Evolutionary conservation across 2,329 filamentous ascomycete species (phyloP), one percentile per base, ranked within the genome.

Genomic region (Metarhizium robertsii): DNA sequence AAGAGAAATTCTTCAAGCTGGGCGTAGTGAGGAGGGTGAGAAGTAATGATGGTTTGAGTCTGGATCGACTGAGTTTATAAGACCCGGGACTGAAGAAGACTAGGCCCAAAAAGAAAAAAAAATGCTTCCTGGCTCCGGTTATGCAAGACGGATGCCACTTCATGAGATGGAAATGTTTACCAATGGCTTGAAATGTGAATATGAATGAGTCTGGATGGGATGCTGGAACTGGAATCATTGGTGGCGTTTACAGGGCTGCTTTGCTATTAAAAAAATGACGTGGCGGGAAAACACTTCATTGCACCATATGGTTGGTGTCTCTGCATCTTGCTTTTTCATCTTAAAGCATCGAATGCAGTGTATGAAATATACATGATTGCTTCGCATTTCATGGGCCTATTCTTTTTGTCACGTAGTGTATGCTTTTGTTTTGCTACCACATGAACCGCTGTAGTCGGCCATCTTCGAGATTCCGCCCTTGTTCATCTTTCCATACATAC

Each of bases 1-100:
- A 92, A 65, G 88, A 92, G 67, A 81, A 82, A 64, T 91, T 90
- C 72, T 92, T 91, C 70, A 90, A 90, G 73, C 73, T 92, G 48
- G 87, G 87, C 47, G 87, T 92, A 60, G 83, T 92, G 51, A 81
- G 84, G 67, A 75, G 87, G 55, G 83, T 88, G 56, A 77, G 83
- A 65, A 92, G 88, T 68, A 84, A 86, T 54, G 88, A 91, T 66
- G 79, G 87, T 46, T 69, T 91, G 63, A 91, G 87, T 62, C 71
- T 90, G 56, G 88, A 92, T 71, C 79, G 86, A 55, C 69, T 92
- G 69, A 91, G 87, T 65, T 75, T 92, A 71, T 91, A 74, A 83
- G 30, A 16, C 6, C 25, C 6, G 6, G 32, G 13, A 7, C 16
- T 8, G 29, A 43, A 30, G 25, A 11, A 34, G 5, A n/a, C 42